Conservation (phyloP, 768 basidiomycete genomes). For the Phylloporus sp. region DNA sequence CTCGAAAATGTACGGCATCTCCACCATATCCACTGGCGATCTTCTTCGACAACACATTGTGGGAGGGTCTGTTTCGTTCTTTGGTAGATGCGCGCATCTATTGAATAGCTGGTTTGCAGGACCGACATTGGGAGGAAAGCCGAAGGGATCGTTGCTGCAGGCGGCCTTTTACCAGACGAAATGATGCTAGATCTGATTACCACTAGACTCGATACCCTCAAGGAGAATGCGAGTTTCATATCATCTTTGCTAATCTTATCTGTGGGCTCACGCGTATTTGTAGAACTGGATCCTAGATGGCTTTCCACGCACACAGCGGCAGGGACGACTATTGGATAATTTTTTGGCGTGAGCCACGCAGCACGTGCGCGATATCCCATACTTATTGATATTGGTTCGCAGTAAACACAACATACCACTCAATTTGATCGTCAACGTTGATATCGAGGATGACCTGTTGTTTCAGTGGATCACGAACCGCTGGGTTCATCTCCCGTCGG, state of each 20-base stretch:
- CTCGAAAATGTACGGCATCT: slow-evolving; percentile 67
- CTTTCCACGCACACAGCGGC: slow-evolving; percentile 81
- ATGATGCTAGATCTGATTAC: slow-evolving; percentile 73
- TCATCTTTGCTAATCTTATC: neutral
- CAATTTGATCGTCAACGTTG: slow-evolving; percentile 75
- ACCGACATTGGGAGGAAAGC: slow-evolving; percentile 70
- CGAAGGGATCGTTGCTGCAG: slow-evolving; percentile 71
- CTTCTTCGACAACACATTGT: slow-evolving; percentile 77
- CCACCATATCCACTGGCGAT: slow-evolving; percentile 78
- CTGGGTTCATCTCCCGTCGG: slow-evolving; percentile 81
- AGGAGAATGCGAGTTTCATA: slow-evolving; percentile 48
- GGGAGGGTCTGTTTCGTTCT: slow-evolving; percentile 39
- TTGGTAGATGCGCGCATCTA: neutral
- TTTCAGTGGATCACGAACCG: slow-evolving; percentile 78
- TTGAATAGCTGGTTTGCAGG: slow-evolving; percentile 25
- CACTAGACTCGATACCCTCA: slow-evolving; percentile 58
- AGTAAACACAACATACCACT: slow-evolving; percentile 63
- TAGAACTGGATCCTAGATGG: slow-evolving; percentile 91
- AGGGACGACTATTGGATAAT: slow-evolving; percentile 69
- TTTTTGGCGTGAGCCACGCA: slow-evolving; percentile 53
- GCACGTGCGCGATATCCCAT: neutral
- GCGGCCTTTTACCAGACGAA: slow-evolving; percentile 72
- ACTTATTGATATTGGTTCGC: slow-evolving; percentile 4
- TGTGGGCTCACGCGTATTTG: slow-evolving; percentile 7
- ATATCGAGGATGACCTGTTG: slow-evolving; percentile 79